Evolutionary conservation across 2,329 filamentous ascomycete species (phyloP).

Genomic region (Diaporthe humulicola): DNA sequence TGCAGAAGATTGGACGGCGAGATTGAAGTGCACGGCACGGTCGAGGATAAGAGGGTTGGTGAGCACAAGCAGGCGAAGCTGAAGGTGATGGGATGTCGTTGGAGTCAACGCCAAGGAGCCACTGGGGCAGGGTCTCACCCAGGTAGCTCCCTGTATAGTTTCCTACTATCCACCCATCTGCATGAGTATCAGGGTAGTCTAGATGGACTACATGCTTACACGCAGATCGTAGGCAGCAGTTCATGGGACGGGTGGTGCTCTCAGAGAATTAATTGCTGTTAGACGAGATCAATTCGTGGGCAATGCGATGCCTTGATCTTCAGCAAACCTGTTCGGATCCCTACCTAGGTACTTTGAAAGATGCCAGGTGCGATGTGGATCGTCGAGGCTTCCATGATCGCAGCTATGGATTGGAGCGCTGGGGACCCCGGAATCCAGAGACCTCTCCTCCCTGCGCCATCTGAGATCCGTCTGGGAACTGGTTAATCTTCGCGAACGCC

Average conservation of each 20-base stretch:
- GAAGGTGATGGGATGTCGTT: conserved; percentile 20
- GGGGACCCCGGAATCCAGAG: no score
- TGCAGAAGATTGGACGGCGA: neutral
- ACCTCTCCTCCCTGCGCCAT: no score
- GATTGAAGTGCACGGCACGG: neutral
- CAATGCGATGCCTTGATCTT: neutral
- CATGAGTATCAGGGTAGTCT: neutral
- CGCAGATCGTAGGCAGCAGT: no score
- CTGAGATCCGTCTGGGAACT: no score
- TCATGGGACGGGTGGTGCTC: no score
- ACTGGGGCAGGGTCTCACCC: neutral
- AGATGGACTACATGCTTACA: no score
- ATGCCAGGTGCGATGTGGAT: neutral
- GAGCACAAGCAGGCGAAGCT: conserved; percentile 3
- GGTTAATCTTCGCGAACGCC: no score
- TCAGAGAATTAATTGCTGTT: neutral
- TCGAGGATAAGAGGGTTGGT: conserved; percentile 12
- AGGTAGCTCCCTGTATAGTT: neutral
- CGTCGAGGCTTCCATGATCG: no score
- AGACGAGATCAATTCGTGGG: neutral
- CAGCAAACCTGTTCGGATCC: neutral
- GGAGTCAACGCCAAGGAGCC: conserved; percentile 8
- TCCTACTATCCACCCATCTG: no score
- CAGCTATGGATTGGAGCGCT: no score
- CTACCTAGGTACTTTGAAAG: no score